Conservation (phyloP, 2,329 filamentous ascomycete genomes). For the Dothistroma septosporum region DNA sequence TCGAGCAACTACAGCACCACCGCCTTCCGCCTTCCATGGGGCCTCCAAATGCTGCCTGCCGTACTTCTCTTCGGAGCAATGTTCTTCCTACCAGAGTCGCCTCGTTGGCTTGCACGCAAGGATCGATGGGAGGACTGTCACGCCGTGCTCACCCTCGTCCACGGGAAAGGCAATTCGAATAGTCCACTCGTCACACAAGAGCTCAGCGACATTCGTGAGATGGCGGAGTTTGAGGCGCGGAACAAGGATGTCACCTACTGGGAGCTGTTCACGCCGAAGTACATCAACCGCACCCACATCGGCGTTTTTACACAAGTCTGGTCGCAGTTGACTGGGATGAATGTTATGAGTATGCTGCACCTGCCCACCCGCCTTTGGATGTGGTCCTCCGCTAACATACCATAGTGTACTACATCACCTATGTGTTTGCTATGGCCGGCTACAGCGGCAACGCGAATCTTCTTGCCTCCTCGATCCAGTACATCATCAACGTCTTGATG, state of each 20-base stretch:
- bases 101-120: conserved; percentile 61
- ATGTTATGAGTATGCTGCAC: conserved; percentile 58
- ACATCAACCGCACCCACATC: conserved; percentile 69
- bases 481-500: conserved; percentile 74
- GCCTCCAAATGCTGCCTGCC: conserved; percentile 50
- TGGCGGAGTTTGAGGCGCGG: conserved; percentile 64
- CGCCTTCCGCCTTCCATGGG: conserved; percentile 52
- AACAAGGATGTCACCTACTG: conserved; percentile 66
- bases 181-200: conserved; percentile 60
- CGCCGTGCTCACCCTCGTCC: conserved; percentile 58
- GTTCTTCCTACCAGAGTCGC: conserved; percentile 62
- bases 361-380: no score
- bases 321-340: conserved; percentile 74
- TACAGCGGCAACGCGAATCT: conserved; percentile 53
- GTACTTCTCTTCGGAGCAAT: conserved; percentile 45
- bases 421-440: conserved; percentile 70
- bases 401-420: conserved; percentile 37
- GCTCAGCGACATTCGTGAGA: conserved; percentile 62
- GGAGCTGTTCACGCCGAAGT: conserved; percentile 68
- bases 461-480: conserved; percentile 66
- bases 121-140: conserved; percentile 61
- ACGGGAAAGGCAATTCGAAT: conserved; percentile 47
- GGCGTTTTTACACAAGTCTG: conserved; percentile 71
- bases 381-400: not conserved
- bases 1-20: conserved; percentile 13